Evolutionary conservation across 352 stramenopile genomes (phyloP), one percentile per base, ranked within the genome.

Genomic region (Plasmopara halstedii): DNA sequence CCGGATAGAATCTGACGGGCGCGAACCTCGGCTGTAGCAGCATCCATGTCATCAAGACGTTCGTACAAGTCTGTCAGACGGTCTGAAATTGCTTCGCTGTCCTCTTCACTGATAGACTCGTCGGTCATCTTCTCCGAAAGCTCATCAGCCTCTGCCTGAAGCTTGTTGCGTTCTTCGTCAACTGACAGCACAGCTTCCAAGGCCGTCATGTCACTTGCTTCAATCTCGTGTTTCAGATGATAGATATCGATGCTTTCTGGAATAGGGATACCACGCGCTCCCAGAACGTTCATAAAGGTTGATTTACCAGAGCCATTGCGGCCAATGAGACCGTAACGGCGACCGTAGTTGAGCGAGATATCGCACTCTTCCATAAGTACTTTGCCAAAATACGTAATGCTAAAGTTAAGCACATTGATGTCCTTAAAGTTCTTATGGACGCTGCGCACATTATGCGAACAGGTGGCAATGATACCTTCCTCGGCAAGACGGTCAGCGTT

Each of bases 361-460:
- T 95, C 85, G 40, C 90, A 97, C 58, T 97, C 94, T 57, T 98
- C 94, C 56, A 99, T 72, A 25, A 99, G 70, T 35, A 95, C 79
- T 53, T 97, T 97, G 43, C 94, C 94, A 69, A 97, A 94, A 77
- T 97, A 98, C 21, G 88, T 94, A 45, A 99, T 91, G 42, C 89
- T 96, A 38, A 99, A 97, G 64, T 97, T 96, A 40, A 86, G 67
- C 36, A 99, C 95, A 60, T 98, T 98, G 55, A 99, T 98, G 71
- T 99, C 95, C 60, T 97, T 95, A 33, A 97, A 95, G 73, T 98
- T 98, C 39, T 84, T 80, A 73, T 98, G 87, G 29, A 97, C 71
- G 17, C 64, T 77, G 42, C 88, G 88, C 57, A 91, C 91, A 37
- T 85, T 94, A 55, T 85, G 71, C 67, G 95, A 94, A 71, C 93